These are phyloP conservation scores for Cystobasidium tubakii DNA, from an alignment of 768 basidiomycete genomes.

Conservation along the genomic window DNA sequence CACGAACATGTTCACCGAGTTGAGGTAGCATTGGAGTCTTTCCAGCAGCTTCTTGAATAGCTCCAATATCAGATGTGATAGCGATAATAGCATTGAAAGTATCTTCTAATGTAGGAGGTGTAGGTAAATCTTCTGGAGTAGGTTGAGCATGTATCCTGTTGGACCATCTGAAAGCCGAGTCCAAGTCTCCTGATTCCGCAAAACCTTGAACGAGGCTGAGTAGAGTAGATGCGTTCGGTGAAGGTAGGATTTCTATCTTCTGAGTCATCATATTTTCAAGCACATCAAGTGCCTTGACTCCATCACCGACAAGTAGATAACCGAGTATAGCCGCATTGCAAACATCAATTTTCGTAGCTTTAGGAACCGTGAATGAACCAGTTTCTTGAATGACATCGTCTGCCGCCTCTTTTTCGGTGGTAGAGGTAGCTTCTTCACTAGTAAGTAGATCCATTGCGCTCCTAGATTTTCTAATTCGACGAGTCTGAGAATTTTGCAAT, in stretches of 20 bases:
- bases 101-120: constrained; percentile 20
- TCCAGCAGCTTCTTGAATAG: constrained; percentile 22
- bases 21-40: constrained; percentile 10
- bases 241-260: background rate
- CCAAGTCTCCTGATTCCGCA: constrained; percentile 33
- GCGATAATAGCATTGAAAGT: constrained; percentile 34
- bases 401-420: background rate
- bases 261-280: constrained; percentile 29
- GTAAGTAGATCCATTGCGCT: background rate
- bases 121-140: constrained; percentile 26
- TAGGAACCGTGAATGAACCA: background rate
- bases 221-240: constrained; percentile 4
- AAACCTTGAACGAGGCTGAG: constrained; percentile 9
- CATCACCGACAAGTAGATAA: background rate
- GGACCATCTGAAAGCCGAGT: constrained; percentile 30
- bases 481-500: background rate
- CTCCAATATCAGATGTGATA: background rate
- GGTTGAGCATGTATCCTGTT: constrained; percentile 20
- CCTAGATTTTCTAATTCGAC: background rate
- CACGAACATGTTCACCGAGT: constrained; percentile 15
- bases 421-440: background rate
- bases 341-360: constrained; percentile 11
- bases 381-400: background rate
- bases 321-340: constrained; percentile 11
- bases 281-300: background rate